Evolutionary conservation across 1,284 basidiomycete species (phyloP).

Genomic region (Mycosarcoma maydis): DNA sequence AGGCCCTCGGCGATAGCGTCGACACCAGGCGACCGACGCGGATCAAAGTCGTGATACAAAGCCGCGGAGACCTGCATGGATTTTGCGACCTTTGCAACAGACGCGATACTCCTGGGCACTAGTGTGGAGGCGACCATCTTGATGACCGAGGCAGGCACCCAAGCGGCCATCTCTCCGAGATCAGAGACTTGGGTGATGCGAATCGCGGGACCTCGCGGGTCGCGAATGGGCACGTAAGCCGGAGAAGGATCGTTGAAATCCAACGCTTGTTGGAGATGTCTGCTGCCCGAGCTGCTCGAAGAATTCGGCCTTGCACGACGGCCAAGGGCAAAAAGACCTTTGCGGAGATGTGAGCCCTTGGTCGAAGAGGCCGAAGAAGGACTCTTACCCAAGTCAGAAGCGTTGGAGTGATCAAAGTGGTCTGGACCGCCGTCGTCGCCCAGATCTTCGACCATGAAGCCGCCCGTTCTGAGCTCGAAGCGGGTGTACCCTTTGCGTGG

Average conservation of each 20-base stretch:
- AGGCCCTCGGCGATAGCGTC: slow-evolving; percentile 12
- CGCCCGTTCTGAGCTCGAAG: slow-evolving; percentile 53
- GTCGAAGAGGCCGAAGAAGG: slow-evolving; percentile 11
- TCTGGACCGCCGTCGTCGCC: slow-evolving; percentile 46
- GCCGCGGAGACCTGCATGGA: slow-evolving; percentile 39
- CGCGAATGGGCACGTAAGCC: slow-evolving; percentile 8
- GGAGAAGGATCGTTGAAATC: slow-evolving; percentile 2
- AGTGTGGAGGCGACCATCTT: slow-evolving; percentile 58
- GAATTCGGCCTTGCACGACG: slow-evolving; percentile 27
- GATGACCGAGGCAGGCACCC: slow-evolving; percentile 57
- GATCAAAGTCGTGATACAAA: slow-evolving; percentile 25
- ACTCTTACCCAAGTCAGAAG: slow-evolving; percentile 19
- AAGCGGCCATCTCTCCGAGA: slow-evolving; percentile 56
- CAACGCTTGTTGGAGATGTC: slow-evolving; percentile 9
- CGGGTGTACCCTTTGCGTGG: slow-evolving; percentile 54
- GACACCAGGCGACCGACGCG: background rate
- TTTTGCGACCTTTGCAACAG: slow-evolving; percentile 52
- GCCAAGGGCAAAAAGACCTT: slow-evolving; percentile 28
- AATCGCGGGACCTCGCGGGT: slow-evolving; percentile 41
- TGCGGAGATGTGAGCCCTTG: slow-evolving; percentile 31
- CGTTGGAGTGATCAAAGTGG: background rate
- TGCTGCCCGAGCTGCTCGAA: slow-evolving; percentile 21
- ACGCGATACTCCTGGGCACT: slow-evolving; percentile 52
- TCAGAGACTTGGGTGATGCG: slow-evolving; percentile 57
- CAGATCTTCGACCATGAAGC: slow-evolving; percentile 61